These are phyloP conservation scores for Ogataea ramenticola DNA, from an alignment of 805 yeast genomes.

Conservation along the genomic window DNA sequence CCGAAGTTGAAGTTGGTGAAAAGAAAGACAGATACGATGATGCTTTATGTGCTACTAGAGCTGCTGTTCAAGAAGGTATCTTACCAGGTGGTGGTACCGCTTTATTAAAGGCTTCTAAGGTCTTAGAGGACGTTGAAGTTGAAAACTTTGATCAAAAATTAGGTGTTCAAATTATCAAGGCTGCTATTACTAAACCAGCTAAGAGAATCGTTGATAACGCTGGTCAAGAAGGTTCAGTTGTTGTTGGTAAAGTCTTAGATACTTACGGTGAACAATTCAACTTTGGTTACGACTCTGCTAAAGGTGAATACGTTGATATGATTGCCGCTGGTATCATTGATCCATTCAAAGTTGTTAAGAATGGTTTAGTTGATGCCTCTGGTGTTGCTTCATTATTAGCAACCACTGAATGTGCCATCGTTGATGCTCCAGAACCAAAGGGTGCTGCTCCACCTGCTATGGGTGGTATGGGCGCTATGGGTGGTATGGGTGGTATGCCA, in stretches of 20 bases:
- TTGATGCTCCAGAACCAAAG: constrained; percentile 85
- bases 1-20: constrained; percentile 98
- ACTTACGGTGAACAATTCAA: constrained; percentile 65
- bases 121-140: constrained; percentile 62
- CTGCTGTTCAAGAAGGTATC: constrained; percentile 98
- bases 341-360: constrained; percentile 96
- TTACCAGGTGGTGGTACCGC: constrained; percentile 99
- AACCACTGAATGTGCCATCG: constrained; percentile 97
- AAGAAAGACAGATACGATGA: constrained; percentile 99
- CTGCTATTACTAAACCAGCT: constrained; percentile 94
- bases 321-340: constrained; percentile 95
- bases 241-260: constrained; percentile 80
- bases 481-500: constrained; percentile 20
- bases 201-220: constrained; percentile 93
- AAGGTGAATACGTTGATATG: constrained; percentile 94
- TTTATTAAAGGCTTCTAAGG: constrained; percentile 79
- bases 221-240: constrained; percentile 95
- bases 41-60: constrained; percentile 97
- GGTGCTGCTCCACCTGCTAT: constrained; percentile 45
- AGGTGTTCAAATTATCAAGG: constrained; percentile 88
- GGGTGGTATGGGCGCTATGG: constrained; percentile 56
- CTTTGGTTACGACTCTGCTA: constrained; percentile 85
- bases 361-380: constrained; percentile 91
- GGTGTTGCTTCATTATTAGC: constrained; percentile 97
- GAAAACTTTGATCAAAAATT: constrained; percentile 93